Evolutionary conservation across 2,329 filamentous ascomycete genomes (phyloP), one percentile per base, ranked within the genome.

Genomic region (Hirsutella thompsonii): DNA sequence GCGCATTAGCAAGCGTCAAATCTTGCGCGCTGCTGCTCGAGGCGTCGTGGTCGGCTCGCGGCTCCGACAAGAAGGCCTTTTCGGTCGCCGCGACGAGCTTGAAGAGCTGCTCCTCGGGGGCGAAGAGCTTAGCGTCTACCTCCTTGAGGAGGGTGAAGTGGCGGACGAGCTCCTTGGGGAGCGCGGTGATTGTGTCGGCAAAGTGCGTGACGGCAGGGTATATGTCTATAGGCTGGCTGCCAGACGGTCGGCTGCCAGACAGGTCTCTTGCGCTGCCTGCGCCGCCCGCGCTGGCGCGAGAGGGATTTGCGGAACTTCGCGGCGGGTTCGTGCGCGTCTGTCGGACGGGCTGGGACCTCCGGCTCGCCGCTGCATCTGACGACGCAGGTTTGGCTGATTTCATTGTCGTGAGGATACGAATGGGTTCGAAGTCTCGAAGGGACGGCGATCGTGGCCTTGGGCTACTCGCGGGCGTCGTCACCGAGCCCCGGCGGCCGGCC

Each of bases 101-200:
- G 55, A 83, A 80, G 44, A 98, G 72, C 54, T 81, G 75, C 52
- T 92, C 83, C 59, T 94, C 87, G 6, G 92, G 83, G 20, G 79
- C 80, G 62, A 89, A 92, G 48, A 94, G 84, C 66, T 98, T 98
- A 47, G 90, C 90, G 66, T 98, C 92, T 37, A 96, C 92, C 65
- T 98, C 92, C 61, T 95, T 95, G 51, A 98, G 72, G 42, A 96
- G 74, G 28, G 90, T 95, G 53, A 94, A 94, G 61, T 98, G 90
- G 56, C 88, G 81, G 52, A 94, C 87, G 39, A 95, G 85, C 65
- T 98, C 92, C 60, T 89, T 89, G 4, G 92, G 92, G 20, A 98
- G 76, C 32, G 90, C 89, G 39, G 87, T 81, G 56, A 96, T 87
- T 47, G 88, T 81, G 61, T 96, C 89, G 47, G 90, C 85, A 59